Percentiles rank a stretch among this genome's conserved stretches.
phyloP scores from a whole-genome alignment of 768 basidiomycete species.

The Lactarius psammicola region DNA sequence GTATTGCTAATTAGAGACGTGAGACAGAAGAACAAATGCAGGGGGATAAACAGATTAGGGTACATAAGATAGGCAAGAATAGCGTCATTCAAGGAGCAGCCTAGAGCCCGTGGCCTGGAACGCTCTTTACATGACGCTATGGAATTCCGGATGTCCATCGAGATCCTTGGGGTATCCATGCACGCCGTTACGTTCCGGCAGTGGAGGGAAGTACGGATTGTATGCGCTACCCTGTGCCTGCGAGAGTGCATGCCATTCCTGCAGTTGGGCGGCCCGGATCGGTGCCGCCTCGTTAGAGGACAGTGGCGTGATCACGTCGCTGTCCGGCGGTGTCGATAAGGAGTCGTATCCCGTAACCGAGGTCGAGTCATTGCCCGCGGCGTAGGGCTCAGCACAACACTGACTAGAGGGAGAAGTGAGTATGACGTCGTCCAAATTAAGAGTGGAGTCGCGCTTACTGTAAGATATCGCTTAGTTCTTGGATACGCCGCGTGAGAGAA shows the following conservation, averaged over 20 bases:
- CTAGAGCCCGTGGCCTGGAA: conserved; percentile 25
- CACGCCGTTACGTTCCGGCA: conserved; percentile 25
- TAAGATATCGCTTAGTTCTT: conserved; percentile 27
- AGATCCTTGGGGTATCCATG: conserved; percentile 27
- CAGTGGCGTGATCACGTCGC: conserved; percentile 30
- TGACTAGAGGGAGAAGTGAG: conserved; percentile 8
- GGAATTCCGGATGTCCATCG: conserved; percentile 25
- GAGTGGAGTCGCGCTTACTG: conserved; percentile 18
- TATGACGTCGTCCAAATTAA: neutral
- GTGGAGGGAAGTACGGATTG: conserved; percentile 30
- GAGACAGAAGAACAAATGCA: conserved; percentile 18
- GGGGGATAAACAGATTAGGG: conserved; percentile 23
- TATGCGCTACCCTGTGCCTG: conserved; percentile 28
- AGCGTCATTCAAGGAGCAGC: conserved; percentile 24
- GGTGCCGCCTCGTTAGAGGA: conserved; percentile 29
- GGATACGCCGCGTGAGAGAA: conserved; percentile 25
- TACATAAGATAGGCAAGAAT: conserved; percentile 31
- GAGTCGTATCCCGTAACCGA: conserved; percentile 24
- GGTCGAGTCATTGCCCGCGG: conserved; percentile 20
- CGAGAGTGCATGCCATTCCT: conserved; percentile 29
- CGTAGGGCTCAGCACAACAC: conserved; percentile 21
- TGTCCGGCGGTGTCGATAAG: conserved; percentile 28
- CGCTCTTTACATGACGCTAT: conserved; percentile 28
- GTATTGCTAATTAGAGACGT: conserved; percentile 26
- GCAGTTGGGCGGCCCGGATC: conserved; percentile 27